Evolutionary conservation across 768 basidiomycete genomes (phyloP).

Genomic region (Kwoniella botswanensis): DNA sequence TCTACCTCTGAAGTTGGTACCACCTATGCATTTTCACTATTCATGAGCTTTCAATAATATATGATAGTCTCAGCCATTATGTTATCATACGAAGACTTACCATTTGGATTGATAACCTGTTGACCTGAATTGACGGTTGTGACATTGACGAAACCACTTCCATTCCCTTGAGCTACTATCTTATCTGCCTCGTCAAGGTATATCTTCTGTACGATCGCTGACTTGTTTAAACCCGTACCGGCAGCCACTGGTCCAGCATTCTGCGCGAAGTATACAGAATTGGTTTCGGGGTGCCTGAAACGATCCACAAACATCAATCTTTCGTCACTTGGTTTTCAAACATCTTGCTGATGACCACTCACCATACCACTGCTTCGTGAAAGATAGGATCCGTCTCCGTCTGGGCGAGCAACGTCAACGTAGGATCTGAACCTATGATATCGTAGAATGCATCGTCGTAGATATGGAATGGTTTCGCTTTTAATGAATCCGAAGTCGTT

Average conservation of each 20-base stretch:
- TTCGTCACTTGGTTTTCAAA: neutral
- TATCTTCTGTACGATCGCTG: slow-evolving; percentile 70
- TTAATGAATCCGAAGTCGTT: slow-evolving; percentile 63
- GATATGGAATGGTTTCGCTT: slow-evolving; percentile 62
- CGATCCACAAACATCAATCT: neutral
- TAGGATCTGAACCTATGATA: slow-evolving; percentile 67
- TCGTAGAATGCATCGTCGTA: slow-evolving; percentile 65
- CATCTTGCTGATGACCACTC: neutral
- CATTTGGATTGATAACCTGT: slow-evolving; percentile 57
- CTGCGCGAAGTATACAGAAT: slow-evolving; percentile 74
- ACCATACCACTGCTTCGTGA: slow-evolving; percentile 67
- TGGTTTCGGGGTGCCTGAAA: slow-evolving; percentile 64
- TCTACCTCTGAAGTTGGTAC: slow-evolving; percentile 65
- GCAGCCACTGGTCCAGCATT: slow-evolving; percentile 72
- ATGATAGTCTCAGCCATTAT: too few relatives aligned
- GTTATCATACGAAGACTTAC: slow-evolving; percentile 56
- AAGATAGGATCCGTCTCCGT: slow-evolving; percentile 72
- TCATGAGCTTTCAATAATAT: neutral
- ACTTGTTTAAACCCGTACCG: slow-evolving; percentile 68
- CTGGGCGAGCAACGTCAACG: slow-evolving; percentile 67
- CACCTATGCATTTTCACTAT: slow-evolving; percentile 60
- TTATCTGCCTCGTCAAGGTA: slow-evolving; percentile 64
- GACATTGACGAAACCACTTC: slow-evolving; percentile 56
- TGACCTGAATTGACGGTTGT: slow-evolving; percentile 23
- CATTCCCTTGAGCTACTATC: slow-evolving; percentile 63